A percentile compares a stretch with the other conserved stretches of the same genome.
Conservation (phyloP, 1,284 basidiomycete genomes). For the Lentinula novae-zelandiae region DNA sequence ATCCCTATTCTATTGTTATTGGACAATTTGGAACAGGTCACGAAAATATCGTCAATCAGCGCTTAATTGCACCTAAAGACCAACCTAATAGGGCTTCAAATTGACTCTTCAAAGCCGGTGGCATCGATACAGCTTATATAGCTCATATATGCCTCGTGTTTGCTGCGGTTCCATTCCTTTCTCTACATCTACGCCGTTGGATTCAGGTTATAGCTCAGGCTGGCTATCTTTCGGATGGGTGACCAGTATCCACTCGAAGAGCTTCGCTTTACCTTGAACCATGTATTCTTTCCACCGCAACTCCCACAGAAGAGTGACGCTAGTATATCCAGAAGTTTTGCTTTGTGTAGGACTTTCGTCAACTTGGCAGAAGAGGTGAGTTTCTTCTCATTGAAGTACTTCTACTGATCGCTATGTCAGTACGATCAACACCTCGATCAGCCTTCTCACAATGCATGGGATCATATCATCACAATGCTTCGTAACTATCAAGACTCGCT, state of each 20-base stretch:
- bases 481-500: background rate
- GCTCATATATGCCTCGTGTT: no score
- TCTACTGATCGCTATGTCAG: background rate
- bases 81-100: no score
- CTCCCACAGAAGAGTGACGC: conserved; percentile 35
- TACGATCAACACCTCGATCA: background rate
- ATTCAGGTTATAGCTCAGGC: no score
- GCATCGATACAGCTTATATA: no score
- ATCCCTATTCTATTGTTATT: no score
- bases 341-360: conserved; percentile 16
- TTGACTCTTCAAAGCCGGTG: no score
- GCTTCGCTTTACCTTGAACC: conserved; percentile 31
- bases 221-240: no score
- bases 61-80: no score
- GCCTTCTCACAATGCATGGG: background rate
- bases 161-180: no score
- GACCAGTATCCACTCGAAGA: background rate
- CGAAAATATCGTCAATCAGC: no score
- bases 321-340: background rate
- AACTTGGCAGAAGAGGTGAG: background rate
- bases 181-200: no score
- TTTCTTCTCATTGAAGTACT: background rate
- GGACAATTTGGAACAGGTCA: no score
- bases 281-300: conserved; percentile 37
- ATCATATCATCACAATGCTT: background rate